Evolutionary conservation across 441 rosid species (phyloP), one percentile per base, ranked within the genome.

Genomic region (Gossypium aridum): DNA sequence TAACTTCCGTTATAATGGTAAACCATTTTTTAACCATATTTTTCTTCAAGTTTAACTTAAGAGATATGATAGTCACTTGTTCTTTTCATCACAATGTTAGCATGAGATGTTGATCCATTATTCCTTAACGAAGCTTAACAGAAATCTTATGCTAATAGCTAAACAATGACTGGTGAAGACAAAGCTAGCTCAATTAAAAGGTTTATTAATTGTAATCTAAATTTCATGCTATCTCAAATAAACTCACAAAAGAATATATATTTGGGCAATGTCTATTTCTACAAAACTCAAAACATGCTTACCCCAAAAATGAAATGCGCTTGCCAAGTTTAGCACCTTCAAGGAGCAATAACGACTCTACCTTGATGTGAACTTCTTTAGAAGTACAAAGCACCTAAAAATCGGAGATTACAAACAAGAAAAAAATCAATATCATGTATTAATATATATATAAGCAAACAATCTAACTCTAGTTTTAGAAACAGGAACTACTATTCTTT

Each of bases 321-420:
- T 91, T 93, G 69, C 99, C 99, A 19, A 83, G 83, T 75, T 87
- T 83, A 39, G 91, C 91, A 13, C 90, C 93, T 81, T 86, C 96
- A 78, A 97, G 97, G 70, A 97, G 94, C 2, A 89, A 81, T 85
- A 96, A 78, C 20, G 99, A 97, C 78, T 96, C 97, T 20, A 91
- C 96, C 39, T 75, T 68, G 0, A 89, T 80, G 83, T 91, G 98
- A 80, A 92, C 97, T 80, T 87, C 93, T 65, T 64, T 92, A 60
- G 97, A 93, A 83, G 98, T 96, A 83, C 97, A 96, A 8, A 90
- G 90, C 51, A 92, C 92, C 97, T 92, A 85, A 63, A 65, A 60
- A 75, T 14, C 37, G 57, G 31, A 28, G 74, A 75, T 45, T 74
- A 69, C 72, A 22, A 75, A 62, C 5, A 60, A 9, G 31, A 53